A percentile compares a stretch with the other conserved stretches of the same genome.
Evolutionary conservation across 1,139 yeast genomes (phyloP).

Genomic region (Kodamaea sp.): DNA sequence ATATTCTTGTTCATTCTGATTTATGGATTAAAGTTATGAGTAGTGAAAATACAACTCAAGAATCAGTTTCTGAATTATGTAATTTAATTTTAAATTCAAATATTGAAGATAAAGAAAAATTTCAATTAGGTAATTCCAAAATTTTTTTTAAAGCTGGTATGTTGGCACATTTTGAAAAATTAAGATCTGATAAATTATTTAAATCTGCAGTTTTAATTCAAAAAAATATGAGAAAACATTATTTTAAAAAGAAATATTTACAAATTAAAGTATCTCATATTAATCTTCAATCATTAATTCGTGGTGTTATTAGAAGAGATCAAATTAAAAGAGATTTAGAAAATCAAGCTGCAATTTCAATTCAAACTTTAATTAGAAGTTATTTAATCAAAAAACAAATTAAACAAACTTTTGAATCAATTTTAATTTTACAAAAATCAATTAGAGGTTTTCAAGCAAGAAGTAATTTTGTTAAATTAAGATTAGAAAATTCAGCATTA

Average conservation of each 20-base stretch:
- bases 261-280: conserved; percentile 54
- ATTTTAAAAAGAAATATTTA: conserved; percentile 59
- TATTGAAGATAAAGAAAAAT: conserved; percentile 62
- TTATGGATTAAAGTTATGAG: conserved; percentile 61
- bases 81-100: conserved; percentile 60
- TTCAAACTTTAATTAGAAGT: conserved; percentile 78
- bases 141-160: conserved; percentile 96
- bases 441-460: conserved; percentile 67
- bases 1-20: conserved; percentile 69
- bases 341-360: conserved; percentile 58
- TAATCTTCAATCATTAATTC: conserved; percentile 55
- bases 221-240: conserved; percentile 70
- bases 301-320: conserved; percentile 62
- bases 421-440: conserved; percentile 61
- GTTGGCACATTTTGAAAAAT: conserved; percentile 85
- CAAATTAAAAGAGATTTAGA: conserved; percentile 58
- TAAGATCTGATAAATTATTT: conserved; percentile 73
- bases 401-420: conserved; percentile 42
- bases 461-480: conserved; percentile 41
- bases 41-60: conserved; percentile 51
- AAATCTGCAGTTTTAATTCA: conserved; percentile 82
- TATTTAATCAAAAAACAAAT: conserved; percentile 48
- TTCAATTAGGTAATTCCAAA: conserved; percentile 85
- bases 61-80: conserved; percentile 62
- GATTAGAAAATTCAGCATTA: conserved; percentile 61